Base-by-base conservation (phyloP, 2,329 filamentous ascomycete species). In the Sclerotinia spermophila region DNA sequence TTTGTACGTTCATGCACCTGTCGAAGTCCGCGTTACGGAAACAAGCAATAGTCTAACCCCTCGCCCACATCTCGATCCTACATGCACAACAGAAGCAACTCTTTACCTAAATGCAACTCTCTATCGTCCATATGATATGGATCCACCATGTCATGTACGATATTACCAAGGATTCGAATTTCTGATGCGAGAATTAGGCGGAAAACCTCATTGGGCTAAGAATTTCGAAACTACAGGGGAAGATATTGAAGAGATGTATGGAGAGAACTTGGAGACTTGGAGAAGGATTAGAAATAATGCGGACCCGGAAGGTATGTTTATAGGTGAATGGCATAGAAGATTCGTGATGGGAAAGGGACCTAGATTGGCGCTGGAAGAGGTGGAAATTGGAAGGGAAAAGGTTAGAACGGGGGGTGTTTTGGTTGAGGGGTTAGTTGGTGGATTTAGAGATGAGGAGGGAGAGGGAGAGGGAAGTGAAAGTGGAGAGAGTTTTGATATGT, bases 121-220 rank as follows among this genome's bases (percentile, higher is more conserved):
- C 51, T 97, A 97, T 81, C 86, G 93, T 24, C 92, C 94, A 0
- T 96, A 96, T 79, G 84, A 87, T 76, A 85, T 84, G 71, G 92
- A 97, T 76, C 93, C 94, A 15, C 91, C 92, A 0, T 94, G 91
- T 77, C 86, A 84, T 68, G 84, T 86, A 68, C 86, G 91, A 61
- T 97, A 97, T 83, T 97, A 97, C 80, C 86, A 94, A 81, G 94
- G 91, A 1, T 97, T 97, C 74, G 94, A 97, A 81, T 95, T 90
- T 85, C 84, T 97, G 60, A 97, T 97, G 94, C 89, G 88, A 71
- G 92, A 96, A 59, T 83, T 96, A 75, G 92, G 91, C 67, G 94
- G 91, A 13, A 87, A 87, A 60, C 94, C 94, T 27, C 94, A 97
- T 81, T 97, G 94, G 92, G 94, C 94, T 11, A 97, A 97, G 85